A percentile compares a stretch with the other conserved stretches of the same genome.
These are phyloP conservation scores for Gossypium herbaceum DNA, from an alignment of 345 rosid genomes.

Conservation along the genomic window DNA sequence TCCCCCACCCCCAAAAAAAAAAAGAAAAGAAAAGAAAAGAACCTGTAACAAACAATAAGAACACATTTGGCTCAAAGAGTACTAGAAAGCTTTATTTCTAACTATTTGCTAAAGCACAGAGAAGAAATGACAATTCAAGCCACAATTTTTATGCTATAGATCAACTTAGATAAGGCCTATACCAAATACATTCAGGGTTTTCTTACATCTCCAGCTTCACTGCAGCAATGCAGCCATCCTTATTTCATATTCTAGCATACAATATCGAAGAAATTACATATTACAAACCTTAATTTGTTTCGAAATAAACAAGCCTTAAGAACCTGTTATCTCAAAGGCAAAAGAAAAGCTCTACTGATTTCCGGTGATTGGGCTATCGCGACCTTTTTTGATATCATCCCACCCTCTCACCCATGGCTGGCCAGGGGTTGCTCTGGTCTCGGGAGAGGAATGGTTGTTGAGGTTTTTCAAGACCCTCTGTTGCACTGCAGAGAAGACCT, in stretches of 20 bases:
- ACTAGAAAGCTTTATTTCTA: too few relatives aligned
- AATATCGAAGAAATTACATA: not conserved
- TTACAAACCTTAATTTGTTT: not conserved
- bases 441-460: conserved; percentile 45
- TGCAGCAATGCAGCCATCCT: not conserved
- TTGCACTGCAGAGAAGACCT: conserved; percentile 76
- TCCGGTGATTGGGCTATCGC: conserved; percentile 43
- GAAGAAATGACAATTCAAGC: not conserved
- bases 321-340: not conserved
- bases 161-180: not conserved
- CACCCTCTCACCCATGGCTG: conserved; percentile 74
- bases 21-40: too few relatives aligned
- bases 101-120: not conserved
- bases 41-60: too few relatives aligned
- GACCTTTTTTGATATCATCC: conserved; percentile 65
- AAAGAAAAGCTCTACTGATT: conserved; percentile 42
- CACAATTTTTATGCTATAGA: not conserved
- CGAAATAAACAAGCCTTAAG: not conserved
- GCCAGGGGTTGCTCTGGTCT: conserved; percentile 56
- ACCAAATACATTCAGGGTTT: not conserved
- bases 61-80: too few relatives aligned
- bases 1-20: too few relatives aligned
- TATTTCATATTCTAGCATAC: not conserved
- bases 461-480: conserved; percentile 65
- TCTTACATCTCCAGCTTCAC: not conserved